These are phyloP conservation scores for Pulveroboletus sp. DNA, from an alignment of 768 basidiomycete genomes.

Conservation along the genomic window DNA sequence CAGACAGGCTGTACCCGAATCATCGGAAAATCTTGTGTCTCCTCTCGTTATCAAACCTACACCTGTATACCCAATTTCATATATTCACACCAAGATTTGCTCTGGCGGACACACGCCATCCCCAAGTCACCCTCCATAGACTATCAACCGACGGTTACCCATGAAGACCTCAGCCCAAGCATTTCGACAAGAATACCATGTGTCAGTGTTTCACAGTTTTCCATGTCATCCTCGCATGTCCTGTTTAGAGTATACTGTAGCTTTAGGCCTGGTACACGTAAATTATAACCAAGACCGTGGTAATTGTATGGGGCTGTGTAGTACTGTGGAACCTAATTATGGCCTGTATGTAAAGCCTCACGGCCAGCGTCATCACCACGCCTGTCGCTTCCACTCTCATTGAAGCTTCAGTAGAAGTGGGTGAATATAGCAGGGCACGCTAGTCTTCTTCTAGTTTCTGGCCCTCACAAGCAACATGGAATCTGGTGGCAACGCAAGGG, in stretches of 20 bases:
- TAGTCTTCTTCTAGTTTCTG: background rate
- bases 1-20: background rate
- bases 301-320: conserved; percentile 3
- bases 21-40: conserved; percentile 9
- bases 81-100: conserved; percentile 14
- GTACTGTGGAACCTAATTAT: conserved; percentile 2
- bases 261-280: background rate
- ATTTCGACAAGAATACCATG: background rate
- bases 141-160: background rate
- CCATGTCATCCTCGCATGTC: conserved; percentile 3
- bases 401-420: background rate
- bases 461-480: conserved; percentile 21
- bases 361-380: background rate
- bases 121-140: conserved; percentile 2
- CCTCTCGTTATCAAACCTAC: conserved; percentile 27
- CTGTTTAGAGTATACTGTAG: conserved; percentile 15
- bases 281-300: background rate
- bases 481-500: conserved; percentile 12
- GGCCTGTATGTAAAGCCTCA: background rate
- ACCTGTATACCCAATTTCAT: conserved; percentile 26
- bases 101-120: conserved; percentile 2
- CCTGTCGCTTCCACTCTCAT: background rate
- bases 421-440: background rate
- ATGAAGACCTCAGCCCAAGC: background rate
- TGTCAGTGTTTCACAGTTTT: conserved; percentile 9